Evolutionary conservation across 2,329 filamentous ascomycete species (phyloP), one percentile per base, ranked within the genome.

Genomic region (Lecanoromycetidae sp.): DNA sequence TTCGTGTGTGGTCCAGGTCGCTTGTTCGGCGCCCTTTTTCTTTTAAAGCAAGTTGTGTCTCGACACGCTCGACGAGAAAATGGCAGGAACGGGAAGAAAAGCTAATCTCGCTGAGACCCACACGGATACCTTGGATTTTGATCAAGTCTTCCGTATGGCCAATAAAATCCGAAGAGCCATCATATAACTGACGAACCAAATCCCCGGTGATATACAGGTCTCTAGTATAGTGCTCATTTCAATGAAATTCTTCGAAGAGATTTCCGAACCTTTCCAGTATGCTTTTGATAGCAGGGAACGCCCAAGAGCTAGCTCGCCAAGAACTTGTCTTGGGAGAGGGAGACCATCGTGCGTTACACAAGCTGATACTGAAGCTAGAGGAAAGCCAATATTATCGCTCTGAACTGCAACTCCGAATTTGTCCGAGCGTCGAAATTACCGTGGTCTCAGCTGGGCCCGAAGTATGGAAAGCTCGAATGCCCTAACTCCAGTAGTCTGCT

Each of bases 391-490:
- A 43, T 63, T 62, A 20, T 54, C 55, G 44, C 60, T 59, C 37
- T 55, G 60, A 22, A 58, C 36, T 12, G 48, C 34, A 22, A 56
- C 57, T 25, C 54, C 53, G 36, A 48, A 61, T 60, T 27, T 58
- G 57, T 10, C 57, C 50, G 8, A 60, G 51, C 1, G 62, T 64
- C 2, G 60, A 60, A 13, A 61, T 57, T 17, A 63, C 57, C 1
- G 60, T 62, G 4, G 56, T 58, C 49, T 68, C 66, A 2, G 62
- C 59, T 3, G 66, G 65, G 1, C 66, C 66, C 38, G 67, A 69
- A 1, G 60, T 59, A 46, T 67, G 66, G 50, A 58, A 61, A 1
- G 61, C 56, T n/a, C 57, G 50, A 48, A 64, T 61, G 41, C 61
- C 43, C 5, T 56, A 56, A 12, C 60, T 60, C 66, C 66, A 69